phyloP scores from a whole-genome alignment of 192 early-diverging fungal genomes.

The Entomortierella chlamydospora region DNA sequence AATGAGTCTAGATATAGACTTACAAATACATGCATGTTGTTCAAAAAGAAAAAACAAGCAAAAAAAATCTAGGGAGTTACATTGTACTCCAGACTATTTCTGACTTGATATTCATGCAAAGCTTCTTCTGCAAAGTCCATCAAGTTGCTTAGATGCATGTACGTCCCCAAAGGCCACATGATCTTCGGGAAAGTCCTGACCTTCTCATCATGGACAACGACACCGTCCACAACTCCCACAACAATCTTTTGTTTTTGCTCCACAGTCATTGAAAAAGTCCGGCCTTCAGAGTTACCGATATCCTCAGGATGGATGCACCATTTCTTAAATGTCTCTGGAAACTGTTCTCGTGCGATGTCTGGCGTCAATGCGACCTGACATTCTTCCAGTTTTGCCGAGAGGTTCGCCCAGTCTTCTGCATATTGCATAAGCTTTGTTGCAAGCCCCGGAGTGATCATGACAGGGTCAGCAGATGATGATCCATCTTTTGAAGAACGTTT shows the following conservation, averaged over 20 bases:
- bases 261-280: background rate
- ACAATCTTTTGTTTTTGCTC: slow-evolving; percentile 9
- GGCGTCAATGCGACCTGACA: slow-evolving; percentile 14
- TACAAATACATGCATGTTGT: no score
- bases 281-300: background rate
- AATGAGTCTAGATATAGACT: no score
- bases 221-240: slow-evolving; percentile 2
- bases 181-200: slow-evolving; percentile 3
- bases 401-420: slow-evolving; percentile 24
- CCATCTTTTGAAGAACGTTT: background rate
- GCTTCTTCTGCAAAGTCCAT: slow-evolving; percentile 38
- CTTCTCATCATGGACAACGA: background rate
- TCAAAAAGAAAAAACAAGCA: no score
- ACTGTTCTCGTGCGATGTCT: slow-evolving; percentile 10
- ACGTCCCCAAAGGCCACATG: slow-evolving; percentile 26
- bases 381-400: slow-evolving; percentile 8
- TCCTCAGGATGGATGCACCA: slow-evolving; percentile 33
- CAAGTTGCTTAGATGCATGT: slow-evolving; percentile 18
- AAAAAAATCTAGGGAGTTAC: background rate
- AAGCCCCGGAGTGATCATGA: slow-evolving; percentile 1
- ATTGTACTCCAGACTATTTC: slow-evolving; percentile 17
- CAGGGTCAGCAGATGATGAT: background rate
- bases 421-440: slow-evolving; percentile 9
- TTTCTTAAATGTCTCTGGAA: slow-evolving; percentile 28
- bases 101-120: slow-evolving; percentile 19